These are phyloP conservation scores for Rosellinia necatrix DNA, from an alignment of 2,329 filamentous ascomycete genomes.

Conservation along the genomic window DNA sequence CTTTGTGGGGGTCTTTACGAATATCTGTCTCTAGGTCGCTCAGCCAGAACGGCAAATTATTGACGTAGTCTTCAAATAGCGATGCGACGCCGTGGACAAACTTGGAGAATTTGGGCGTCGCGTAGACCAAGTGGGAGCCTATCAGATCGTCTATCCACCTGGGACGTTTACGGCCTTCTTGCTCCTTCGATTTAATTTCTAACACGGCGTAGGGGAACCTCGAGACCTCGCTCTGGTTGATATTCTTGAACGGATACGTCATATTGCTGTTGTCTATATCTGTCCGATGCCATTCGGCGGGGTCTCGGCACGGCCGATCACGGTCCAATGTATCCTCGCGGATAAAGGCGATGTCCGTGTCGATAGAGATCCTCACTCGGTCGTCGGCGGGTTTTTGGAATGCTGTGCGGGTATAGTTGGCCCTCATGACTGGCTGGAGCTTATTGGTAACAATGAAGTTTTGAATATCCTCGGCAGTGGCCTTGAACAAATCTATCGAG, in stretches of 20 bases:
- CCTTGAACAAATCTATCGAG: conserved; percentile 71
- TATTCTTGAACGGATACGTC: conserved; percentile 83
- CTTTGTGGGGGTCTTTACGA: conserved; percentile 85
- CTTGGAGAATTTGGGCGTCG: conserved; percentile 90
- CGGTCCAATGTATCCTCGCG: conserved; percentile 75
- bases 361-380: conserved; percentile 87
- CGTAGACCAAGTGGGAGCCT: conserved; percentile 88
- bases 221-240: conserved; percentile 89
- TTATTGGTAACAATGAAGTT: conserved; percentile 76
- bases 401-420: conserved; percentile 91
- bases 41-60: conserved; percentile 95
- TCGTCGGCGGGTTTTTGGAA: conserved; percentile 96
- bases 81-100: conserved; percentile 92
- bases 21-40: conserved; percentile 92
- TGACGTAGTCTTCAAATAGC: conserved; percentile 94
- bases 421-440: conserved; percentile 82
- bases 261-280: conserved; percentile 86
- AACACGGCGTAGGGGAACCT: conserved; percentile 89
- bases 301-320: conserved; percentile 86
- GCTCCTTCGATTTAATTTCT: conserved; percentile 86
- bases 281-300: conserved; percentile 84
- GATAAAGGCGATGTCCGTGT: conserved; percentile 90
- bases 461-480: conserved; percentile 77
- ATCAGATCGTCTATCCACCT: conserved; percentile 93
- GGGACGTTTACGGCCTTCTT: conserved; percentile 68